Percentiles rank a stretch among this genome's conserved stretches.
Evolutionary conservation across 2,329 filamentous ascomycete species (phyloP).

Genomic region (Blastomyces silverae): DNA sequence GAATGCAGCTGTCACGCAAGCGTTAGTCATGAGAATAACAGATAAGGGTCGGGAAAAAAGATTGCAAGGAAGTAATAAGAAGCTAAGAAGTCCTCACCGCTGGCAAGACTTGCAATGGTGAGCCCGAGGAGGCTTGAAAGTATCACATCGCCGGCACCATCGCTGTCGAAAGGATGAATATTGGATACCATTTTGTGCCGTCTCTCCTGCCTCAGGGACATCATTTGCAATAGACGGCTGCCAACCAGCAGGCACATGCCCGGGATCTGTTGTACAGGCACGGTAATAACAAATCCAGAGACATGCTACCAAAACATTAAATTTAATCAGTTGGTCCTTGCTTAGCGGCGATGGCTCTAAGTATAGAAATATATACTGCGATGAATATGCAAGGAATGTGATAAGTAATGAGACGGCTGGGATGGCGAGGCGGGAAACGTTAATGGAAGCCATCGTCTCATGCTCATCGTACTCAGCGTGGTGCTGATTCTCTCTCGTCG

Average conservation of each 20-base stretch:
- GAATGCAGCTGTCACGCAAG: conserved; percentile 46
- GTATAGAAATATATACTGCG: conserved; percentile 51
- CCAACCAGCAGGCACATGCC: conserved; percentile 46
- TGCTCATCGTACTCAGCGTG: background rate
- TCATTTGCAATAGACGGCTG: conserved; percentile 17
- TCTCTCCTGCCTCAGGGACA: conserved; percentile 11
- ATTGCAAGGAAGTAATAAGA: background rate
- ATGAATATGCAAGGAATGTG: conserved; percentile 53
- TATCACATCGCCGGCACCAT: conserved; percentile 58
- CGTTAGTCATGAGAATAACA: conserved; percentile 18
- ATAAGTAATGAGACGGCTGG: conserved; percentile 52
- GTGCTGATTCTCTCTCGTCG: background rate
- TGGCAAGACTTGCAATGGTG: conserved; percentile 60
- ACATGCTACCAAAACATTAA: conserved; percentile 50
- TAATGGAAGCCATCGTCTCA: conserved; percentile 26
- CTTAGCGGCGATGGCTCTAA: conserved; percentile 50
- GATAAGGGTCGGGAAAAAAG: background rate
- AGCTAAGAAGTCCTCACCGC: conserved; percentile 39
- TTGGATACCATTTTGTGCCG: conserved; percentile 14
- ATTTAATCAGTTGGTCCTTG: conserved; percentile 44
- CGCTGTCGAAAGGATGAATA: conserved; percentile 30
- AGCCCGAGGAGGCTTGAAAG: conserved; percentile 55
- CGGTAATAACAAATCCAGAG: conserved; percentile 55
- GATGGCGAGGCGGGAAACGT: conserved; percentile 43
- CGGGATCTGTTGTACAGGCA: conserved; percentile 55